phyloP scores from a whole-genome alignment of 108 stramenopile genomes.

The Nitzschia palea region DNA sequence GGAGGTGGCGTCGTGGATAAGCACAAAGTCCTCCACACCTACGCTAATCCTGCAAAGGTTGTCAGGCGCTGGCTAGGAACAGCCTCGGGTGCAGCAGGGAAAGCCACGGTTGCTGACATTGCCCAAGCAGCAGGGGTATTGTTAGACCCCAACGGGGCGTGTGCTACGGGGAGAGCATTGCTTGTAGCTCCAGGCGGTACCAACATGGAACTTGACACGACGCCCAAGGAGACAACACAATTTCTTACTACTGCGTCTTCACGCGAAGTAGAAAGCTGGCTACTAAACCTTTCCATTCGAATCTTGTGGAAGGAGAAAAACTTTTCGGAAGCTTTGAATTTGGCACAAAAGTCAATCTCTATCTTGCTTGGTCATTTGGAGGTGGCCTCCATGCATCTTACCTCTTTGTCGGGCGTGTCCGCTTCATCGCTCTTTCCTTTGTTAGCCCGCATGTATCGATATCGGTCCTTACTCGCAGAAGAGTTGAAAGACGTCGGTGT shows the following conservation, averaged over 20 bases:
- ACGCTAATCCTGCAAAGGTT: constrained; percentile 66
- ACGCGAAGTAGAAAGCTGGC: constrained; percentile 73
- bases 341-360: constrained; percentile 48
- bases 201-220: constrained; percentile 34
- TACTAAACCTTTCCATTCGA: constrained; percentile 68
- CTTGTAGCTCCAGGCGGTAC: constrained; percentile 8
- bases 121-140: constrained; percentile 41
- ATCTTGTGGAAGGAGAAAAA: constrained; percentile 56
- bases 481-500: constrained; percentile 35
- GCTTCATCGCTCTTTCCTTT: constrained; percentile 72
- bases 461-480: constrained; percentile 66
- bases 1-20: constrained; percentile 46
- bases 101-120: constrained; percentile 53
- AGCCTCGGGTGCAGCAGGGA: constrained; percentile 61
- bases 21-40: constrained; percentile 34
- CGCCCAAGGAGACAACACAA: not conserved
- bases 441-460: constrained; percentile 76
- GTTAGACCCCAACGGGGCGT: constrained; percentile 53
- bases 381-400: constrained; percentile 34
- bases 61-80: constrained; percentile 84
- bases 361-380: constrained; percentile 54
- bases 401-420: constrained; percentile 28
- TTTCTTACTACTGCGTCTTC: constrained; percentile 43
- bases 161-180: constrained; percentile 47
- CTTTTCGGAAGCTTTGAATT: constrained; percentile 40